These are phyloP conservation scores for Ceratocystis ficicola DNA, from an alignment of 2,329 filamentous ascomycete species.

Conservation along the genomic window DNA sequence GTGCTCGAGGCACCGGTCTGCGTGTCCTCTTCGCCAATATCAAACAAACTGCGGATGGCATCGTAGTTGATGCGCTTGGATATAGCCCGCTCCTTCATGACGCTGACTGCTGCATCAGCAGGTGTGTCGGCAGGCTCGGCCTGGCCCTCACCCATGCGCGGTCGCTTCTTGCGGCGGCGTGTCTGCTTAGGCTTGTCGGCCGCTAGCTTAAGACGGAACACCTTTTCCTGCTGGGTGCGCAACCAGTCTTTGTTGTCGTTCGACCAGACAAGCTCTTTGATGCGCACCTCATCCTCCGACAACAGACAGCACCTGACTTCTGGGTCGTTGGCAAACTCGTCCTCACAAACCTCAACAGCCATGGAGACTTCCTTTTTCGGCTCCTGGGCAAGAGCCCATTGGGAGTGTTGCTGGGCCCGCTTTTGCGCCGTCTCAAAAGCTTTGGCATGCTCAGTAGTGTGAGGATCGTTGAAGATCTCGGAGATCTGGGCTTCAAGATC, in stretches of 20 bases:
- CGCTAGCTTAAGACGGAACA: slow-evolving; percentile 58
- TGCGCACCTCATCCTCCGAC: slow-evolving; percentile 56
- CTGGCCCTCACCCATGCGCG: slow-evolving; percentile 52
- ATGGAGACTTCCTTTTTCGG: slow-evolving; percentile 41
- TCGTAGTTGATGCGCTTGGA: slow-evolving; percentile 68
- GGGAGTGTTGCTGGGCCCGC: slow-evolving; percentile 42
- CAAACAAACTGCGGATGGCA: slow-evolving; percentile 47
- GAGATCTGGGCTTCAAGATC: slow-evolving; percentile 59
- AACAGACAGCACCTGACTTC: slow-evolving; percentile 76
- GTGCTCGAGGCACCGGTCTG: slow-evolving; percentile 33
- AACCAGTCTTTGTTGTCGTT: slow-evolving; percentile 92
- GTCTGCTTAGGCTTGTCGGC: slow-evolving; percentile 45
- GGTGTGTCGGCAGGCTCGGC: slow-evolving; percentile 54
- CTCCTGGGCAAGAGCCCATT: slow-evolving; percentile 39
- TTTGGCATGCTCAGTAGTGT: slow-evolving; percentile 44
- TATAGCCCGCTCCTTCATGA: slow-evolving; percentile 55
- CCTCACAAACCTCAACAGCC: slow-evolving; percentile 56
- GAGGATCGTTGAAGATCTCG: slow-evolving; percentile 53
- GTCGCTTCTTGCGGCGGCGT: slow-evolving; percentile 43
- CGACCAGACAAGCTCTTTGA: slow-evolving; percentile 89
- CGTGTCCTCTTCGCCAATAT: slow-evolving; percentile 30
- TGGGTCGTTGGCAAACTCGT: slow-evolving; percentile 79
- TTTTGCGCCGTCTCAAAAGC: slow-evolving; percentile 47
- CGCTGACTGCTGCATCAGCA: slow-evolving; percentile 55
- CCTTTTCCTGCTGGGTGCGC: slow-evolving; percentile 71